Evolutionary conservation across 179 eudicot genomes (phyloP).

Genomic region (Corrigiola litoralis): DNA sequence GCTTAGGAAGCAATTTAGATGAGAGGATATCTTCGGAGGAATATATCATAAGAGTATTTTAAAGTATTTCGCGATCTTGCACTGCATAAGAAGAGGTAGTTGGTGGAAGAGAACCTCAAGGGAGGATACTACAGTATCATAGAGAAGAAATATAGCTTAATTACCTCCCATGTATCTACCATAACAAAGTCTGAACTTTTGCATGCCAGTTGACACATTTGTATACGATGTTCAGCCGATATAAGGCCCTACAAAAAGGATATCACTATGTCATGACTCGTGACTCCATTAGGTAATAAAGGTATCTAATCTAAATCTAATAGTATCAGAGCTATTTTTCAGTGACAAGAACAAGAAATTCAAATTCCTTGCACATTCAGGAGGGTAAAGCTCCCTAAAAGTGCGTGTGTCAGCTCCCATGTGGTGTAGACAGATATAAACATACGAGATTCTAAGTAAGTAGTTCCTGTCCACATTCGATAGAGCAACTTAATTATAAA

Average conservation of each 20-base stretch:
- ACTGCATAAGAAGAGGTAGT: background rate
- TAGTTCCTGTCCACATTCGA: too few species aligned
- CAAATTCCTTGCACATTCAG: background rate
- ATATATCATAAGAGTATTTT: too few species aligned
- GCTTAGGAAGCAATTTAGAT: background rate
- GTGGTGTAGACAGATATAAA: background rate
- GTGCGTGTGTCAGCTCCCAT: background rate
- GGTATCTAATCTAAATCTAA: too few species aligned
- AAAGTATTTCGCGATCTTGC: background rate
- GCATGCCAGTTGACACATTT: slow-evolving; percentile 83
- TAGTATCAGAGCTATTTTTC: background rate
- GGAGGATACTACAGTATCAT: background rate
- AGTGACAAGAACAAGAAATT: too few species aligned
- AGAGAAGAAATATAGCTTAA: background rate
- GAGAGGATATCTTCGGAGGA: too few species aligned
- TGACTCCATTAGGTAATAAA: too few species aligned
- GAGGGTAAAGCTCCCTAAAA: background rate
- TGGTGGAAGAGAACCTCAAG: background rate
- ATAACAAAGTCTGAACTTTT: slow-evolving; percentile 71
- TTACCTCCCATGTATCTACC: slow-evolving; percentile 99
- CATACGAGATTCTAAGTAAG: background rate
- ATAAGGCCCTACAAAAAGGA: slow-evolving; percentile 53
- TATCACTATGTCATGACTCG: background rate
- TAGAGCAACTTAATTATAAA: too few species aligned
- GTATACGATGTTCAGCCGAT: slow-evolving; percentile 70